Conservation (phyloP, 2,329 filamentous ascomycete species). For the Graphiopsis chlorocephala region DNA sequence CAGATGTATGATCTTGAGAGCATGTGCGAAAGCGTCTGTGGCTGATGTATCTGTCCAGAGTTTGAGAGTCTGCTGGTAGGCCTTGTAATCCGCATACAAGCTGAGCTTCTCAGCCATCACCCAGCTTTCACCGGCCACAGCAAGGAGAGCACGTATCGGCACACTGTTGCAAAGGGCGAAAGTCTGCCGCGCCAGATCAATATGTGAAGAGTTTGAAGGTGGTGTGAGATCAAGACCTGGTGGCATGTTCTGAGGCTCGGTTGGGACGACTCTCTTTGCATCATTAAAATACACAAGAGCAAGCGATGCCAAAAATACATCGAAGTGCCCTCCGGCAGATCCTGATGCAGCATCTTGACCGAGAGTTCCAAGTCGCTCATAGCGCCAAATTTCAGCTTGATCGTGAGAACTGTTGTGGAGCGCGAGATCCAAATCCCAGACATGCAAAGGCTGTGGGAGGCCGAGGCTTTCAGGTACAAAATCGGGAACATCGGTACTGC, state of each 20-base stretch:
- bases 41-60: constrained; percentile 33
- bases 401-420: too few species aligned
- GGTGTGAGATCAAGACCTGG: not conserved
- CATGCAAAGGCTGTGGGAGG: constrained; percentile 33
- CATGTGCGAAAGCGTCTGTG: constrained; percentile 24
- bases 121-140: constrained; percentile 46
- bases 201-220: not conserved
- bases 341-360: not conserved
- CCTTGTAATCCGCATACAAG: constrained; percentile 31
- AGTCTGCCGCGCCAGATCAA: not conserved
- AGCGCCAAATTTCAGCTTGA: not conserved
- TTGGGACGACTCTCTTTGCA: too few species aligned
- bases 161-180: constrained; percentile 12
- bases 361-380: not conserved
- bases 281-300: not conserved
- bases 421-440: constrained; percentile 35
- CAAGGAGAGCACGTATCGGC: constrained; percentile 43
- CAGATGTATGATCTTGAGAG: constrained; percentile 26
- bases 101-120: constrained; percentile 44
- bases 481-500: constrained; percentile 14
- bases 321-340: not conserved
- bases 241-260: not conserved
- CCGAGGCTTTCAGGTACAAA: constrained; percentile 34
- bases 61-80: constrained; percentile 33
- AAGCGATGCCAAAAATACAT: not conserved